Evolutionary conservation across 2,329 filamentous ascomycete species (phyloP), one percentile per base, ranked within the genome.

Genomic region (Colletotrichum endophyticum): DNA sequence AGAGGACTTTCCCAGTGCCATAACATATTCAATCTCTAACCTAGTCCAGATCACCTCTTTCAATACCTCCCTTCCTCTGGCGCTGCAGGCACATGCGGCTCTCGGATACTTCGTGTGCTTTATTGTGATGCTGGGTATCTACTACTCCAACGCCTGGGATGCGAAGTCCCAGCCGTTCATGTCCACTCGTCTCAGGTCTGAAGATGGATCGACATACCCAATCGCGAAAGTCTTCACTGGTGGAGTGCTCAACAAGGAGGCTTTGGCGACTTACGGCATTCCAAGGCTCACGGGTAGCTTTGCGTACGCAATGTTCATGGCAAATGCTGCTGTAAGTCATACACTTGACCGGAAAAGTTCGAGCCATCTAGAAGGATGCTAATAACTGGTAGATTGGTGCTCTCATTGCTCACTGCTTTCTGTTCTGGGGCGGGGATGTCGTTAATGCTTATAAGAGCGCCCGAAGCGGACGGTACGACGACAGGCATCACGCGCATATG

Each of bases 341-440:
- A 15, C 3, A 2, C 2, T 8, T n/a, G 8, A 3, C 32, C 3
- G 66, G 22, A 2, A 19, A 22, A 30, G 3, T 6, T 11, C 6
- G 1, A n/a, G 3, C 3, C 15, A 25, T 32, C 15, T 6, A 44
- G 8, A 16, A 3, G 13, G 72, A n/a, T 75, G 66, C 72, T 81
- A 12, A 80, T 6, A 4, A 3, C 2, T 28, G 39, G n/a, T 74
- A 89, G 86, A 92, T 92, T 66, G 90, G 90, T 3, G 91, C 90
- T 7, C 80, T 92, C 28, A 83, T 91, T 32, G 80, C 85, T 4
- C 90, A 92, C 76, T 88, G 86, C 76, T 73, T 88, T 66, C 80
- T 91, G 7, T 92, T 92, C 79, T 92, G 89, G 89, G 88, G 90
- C 5, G 84, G 85, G 6, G 91, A 92, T 73, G 84, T 91, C n/a